Evolutionary conservation across 805 yeast species (phyloP), one percentile per base, ranked within the genome.

Genomic region (Monosporozyma aquatica): DNA sequence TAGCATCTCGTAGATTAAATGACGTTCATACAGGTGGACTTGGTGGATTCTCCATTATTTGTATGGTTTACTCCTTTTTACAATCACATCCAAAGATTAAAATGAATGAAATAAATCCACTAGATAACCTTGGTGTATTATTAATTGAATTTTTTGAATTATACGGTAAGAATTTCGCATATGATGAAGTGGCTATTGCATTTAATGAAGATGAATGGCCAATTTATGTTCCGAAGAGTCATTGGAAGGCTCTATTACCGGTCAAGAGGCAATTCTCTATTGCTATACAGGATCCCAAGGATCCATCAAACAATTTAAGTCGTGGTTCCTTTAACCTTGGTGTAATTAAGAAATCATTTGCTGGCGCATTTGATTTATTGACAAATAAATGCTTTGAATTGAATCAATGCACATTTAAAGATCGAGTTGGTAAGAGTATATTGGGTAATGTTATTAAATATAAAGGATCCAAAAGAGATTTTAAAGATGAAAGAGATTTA

Each of bases 1-100:
- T 90, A 37, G 69, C 87, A 23, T 76, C 85, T 1, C 70, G 97
- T 53, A 76, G 72, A 47, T 67, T 90, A 47, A 87, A 89, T 56
- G 83, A 86, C 48, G 97, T 90, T 13, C 94, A 83, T 53, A 80
- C 80, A 24, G 98, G 98, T 42, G 97, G 97, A 0, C 65, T 90
- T 5, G 97, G 98, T 32, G 97, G 97, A 0, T 89, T 82, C 58
- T 78, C 96, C 6, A 84, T 86, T n/a, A 86, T 89, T 34, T 87
- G 96, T 54, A 58, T 92, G 56, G 86, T 83, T 18, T 80, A 81
- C 54, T 81, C 94, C 18, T 89, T 90, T 56, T 62, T 90, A 47
- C 72, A 70, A 49, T 65, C 84, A 43, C 97, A 90, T 59, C 95
- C 95, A 18, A 70, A 87, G 51, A 56, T 87, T 10, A 61, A 80